Conservation (phyloP, 805 yeast genomes). For the Saccharomycopsis olivae region DNA sequence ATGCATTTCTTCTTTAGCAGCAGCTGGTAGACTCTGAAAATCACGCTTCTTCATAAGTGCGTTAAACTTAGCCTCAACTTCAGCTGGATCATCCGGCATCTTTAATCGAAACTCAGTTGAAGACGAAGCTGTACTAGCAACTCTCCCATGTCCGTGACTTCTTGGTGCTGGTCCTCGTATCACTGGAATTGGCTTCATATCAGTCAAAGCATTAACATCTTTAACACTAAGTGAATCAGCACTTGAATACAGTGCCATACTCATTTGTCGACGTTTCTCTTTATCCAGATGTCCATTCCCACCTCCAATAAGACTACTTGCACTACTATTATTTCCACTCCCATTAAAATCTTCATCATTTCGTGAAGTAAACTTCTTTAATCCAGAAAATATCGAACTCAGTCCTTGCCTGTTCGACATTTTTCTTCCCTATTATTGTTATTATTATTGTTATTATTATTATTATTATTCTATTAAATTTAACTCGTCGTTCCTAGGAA, state of each 20-base stretch:
- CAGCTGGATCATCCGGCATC: slow-evolving; percentile 54
- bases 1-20: slow-evolving; percentile 68
- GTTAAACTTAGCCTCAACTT: slow-evolving; percentile 63
- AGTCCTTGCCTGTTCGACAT: no score
- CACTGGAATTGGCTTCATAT: slow-evolving; percentile 18
- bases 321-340: no score
- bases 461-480: no score
- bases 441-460: no score
- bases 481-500: no score
- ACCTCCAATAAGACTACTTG: no score
- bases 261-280: no score
- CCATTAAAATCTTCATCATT: no score
- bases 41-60: slow-evolving; percentile 80
- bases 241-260: no score
- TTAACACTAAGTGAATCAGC: no score
- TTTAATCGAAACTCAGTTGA: slow-evolving; percentile 26
- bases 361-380: slow-evolving; percentile 17
- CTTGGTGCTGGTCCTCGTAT: not conserved
- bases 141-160: not conserved
- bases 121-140: slow-evolving; percentile 10
- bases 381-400: slow-evolving; percentile 8
- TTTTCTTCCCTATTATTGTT: no score
- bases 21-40: slow-evolving; percentile 55
- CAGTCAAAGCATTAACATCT: slow-evolving; percentile 17
- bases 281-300: no score